A percentile compares a stretch with the other conserved stretches of the same genome.
Evolutionary conservation across 208 protist species (phyloP).

Genomic region (Acanthamoeba rhysodes): DNA sequence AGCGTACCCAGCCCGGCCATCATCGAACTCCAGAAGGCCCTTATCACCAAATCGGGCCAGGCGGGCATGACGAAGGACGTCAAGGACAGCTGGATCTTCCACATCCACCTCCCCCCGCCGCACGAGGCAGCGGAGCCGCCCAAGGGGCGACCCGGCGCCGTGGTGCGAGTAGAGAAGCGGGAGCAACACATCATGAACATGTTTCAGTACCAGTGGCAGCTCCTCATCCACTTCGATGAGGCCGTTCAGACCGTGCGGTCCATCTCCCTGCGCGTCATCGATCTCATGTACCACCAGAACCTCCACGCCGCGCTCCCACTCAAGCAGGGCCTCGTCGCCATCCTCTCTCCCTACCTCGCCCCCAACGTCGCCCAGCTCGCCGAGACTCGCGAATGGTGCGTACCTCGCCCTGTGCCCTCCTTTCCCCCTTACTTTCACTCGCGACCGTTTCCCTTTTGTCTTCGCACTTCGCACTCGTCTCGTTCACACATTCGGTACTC

Average conservation of each 20-base stretch:
- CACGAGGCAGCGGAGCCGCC: neutral
- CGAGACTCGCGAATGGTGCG: constrained; percentile 13
- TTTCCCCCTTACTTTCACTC: neutral
- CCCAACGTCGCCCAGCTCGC: constrained; percentile 27
- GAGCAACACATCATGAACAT: constrained; percentile 72
- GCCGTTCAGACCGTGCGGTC: neutral
- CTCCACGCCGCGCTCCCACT: constrained; percentile 15
- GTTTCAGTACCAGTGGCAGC: constrained; percentile 75
- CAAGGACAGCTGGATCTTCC: constrained; percentile 63
- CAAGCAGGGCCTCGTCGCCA: constrained; percentile 11
- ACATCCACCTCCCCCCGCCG: constrained; percentile 38
- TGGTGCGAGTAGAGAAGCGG: constrained; percentile 34
- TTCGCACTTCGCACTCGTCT: neutral
- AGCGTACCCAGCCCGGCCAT: constrained; percentile 48
- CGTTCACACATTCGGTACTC: too few relatives aligned
- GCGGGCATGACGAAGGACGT: constrained; percentile 62
- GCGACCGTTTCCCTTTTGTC: neutral
- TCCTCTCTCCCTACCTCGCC: constrained; percentile 29
- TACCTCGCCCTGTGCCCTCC: neutral
- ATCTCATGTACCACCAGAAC: constrained; percentile 67
- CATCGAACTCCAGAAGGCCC: constrained; percentile 65
- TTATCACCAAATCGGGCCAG: constrained; percentile 44
- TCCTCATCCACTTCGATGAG: constrained; percentile 48
- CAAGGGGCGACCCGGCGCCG: neutral
- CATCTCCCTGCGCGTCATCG: constrained; percentile 29